A percentile compares a stretch with the other conserved stretches of the same genome.
Conservation (phyloP, 495 filamentous ascomycete genomes). For the Aspergillus indologenus region DNA sequence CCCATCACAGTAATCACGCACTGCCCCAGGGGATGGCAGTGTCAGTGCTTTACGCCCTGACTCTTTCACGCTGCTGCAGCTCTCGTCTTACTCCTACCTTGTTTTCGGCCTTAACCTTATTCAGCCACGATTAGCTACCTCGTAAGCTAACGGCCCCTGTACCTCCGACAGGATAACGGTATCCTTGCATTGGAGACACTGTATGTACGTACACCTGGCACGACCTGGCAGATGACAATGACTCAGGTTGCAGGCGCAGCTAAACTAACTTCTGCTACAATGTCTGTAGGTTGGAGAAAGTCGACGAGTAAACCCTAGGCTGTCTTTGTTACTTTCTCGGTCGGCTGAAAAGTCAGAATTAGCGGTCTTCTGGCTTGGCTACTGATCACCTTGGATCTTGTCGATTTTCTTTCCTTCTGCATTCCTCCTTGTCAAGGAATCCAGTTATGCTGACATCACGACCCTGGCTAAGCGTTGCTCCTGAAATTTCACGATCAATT, state of each 20-base stretch:
- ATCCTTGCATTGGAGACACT: slow-evolving; percentile 13
- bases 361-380: background rate
- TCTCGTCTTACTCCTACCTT: background rate
- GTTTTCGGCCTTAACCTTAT: background rate
- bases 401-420: background rate
- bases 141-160: slow-evolving; percentile 2
- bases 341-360: background rate
- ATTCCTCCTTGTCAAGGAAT: slow-evolving; percentile 10
- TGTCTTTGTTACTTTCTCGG: background rate
- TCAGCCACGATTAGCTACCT: slow-evolving; percentile 1
- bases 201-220: background rate
- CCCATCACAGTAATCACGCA: slow-evolving; percentile 29
- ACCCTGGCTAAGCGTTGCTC: background rate
- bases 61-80: slow-evolving; percentile 2
- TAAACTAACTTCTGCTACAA: too few species aligned
- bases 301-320: background rate
- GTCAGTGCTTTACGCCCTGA: slow-evolving; percentile 2
- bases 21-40: slow-evolving; percentile 17
- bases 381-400: background rate
- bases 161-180: slow-evolving; percentile 11
- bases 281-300: too few species aligned
- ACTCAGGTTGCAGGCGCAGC: background rate
- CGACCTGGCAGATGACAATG: slow-evolving; percentile 1
- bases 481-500: slow-evolving; percentile 12
- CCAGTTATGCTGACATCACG: slow-evolving; percentile 8